phyloP scores from a whole-genome alignment of 441 rosid genomes.

The Croton setiger region DNA sequence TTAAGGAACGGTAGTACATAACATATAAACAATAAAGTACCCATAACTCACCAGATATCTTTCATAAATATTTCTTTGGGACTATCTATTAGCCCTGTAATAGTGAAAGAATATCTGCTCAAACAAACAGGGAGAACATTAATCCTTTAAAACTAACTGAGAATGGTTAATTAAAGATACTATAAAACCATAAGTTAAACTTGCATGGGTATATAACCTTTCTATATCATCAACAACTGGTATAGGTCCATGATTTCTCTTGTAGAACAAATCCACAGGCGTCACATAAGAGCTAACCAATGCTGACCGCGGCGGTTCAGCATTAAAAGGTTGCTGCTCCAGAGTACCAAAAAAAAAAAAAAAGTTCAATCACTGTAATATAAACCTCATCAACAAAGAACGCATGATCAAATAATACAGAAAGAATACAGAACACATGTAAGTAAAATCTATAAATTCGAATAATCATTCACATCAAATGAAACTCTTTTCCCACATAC shows the following conservation, averaged over 20 bases:
- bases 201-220: conserved; percentile 32
- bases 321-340: conserved; percentile 88
- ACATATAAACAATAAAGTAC: neutral
- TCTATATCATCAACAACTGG: conserved; percentile 71
- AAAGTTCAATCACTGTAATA: neutral
- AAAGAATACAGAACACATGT: neutral
- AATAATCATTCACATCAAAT: neutral
- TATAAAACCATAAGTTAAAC: neutral
- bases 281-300: conserved; percentile 69
- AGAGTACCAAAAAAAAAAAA: neutral
- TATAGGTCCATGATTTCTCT: conserved; percentile 94
- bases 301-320: conserved; percentile 84
- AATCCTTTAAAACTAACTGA: conserved; percentile 13
- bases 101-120: conserved; percentile 55
- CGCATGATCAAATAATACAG: neutral
- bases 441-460: neutral
- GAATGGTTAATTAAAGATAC: neutral
- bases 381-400: neutral
- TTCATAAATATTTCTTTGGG: conserved; percentile 57
- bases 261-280: conserved; percentile 85
- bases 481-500: too few relatives aligned
- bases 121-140: conserved; percentile 7
- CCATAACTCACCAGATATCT: conserved; percentile 59
- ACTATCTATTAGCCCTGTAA: conserved; percentile 53
- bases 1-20: conserved; percentile 1